These are phyloP conservation scores for Hsuehochloa calcarea DNA, from an alignment of 176 grass and related monocot species.

Conservation along the genomic window DNA sequence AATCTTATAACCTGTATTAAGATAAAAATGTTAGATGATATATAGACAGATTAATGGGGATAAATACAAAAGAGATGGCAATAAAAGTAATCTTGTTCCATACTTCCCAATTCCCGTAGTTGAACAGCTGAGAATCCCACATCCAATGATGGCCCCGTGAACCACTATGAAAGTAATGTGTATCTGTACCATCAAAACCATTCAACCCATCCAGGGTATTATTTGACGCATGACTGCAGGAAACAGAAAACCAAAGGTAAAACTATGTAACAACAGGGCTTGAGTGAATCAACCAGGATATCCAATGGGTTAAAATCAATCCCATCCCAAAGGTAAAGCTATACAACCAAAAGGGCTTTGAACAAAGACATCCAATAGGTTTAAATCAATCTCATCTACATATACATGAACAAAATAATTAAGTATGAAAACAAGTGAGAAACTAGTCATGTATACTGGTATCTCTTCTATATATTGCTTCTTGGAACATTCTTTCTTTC, in stretches of 20 bases:
- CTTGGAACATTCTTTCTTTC: neutral
- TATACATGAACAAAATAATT: neutral
- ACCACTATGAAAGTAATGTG: conserved; percentile 88
- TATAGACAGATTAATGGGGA: conserved; percentile 26
- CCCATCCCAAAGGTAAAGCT: neutral
- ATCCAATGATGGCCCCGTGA: conserved; percentile 84
- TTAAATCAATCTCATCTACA: neutral
- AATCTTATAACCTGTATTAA: conserved; percentile 70
- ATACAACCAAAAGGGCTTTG: neutral
- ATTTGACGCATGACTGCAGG: conserved; percentile 74
- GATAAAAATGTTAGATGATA: conserved; percentile 14
- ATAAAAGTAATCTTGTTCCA: neutral
- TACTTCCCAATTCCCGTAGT: conserved; percentile 93
- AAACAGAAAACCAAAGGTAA: conserved; percentile 19
- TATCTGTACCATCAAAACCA: conserved; percentile 87
- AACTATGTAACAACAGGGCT: conserved; percentile 16
- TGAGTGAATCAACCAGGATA: conserved; percentile 18
- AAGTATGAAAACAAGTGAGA: neutral
- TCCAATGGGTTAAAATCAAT: neutral
- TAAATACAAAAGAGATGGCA: neutral
- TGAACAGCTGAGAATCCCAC: conserved; percentile 95
- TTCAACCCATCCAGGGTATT: conserved; percentile 87
- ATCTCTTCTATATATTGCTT: neutral
- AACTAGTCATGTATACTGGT: neutral
- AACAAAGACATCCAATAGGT: neutral